Evolutionary conservation across 2,329 filamentous ascomycete species (phyloP).

Genomic region (Penicillium sp.): DNA sequence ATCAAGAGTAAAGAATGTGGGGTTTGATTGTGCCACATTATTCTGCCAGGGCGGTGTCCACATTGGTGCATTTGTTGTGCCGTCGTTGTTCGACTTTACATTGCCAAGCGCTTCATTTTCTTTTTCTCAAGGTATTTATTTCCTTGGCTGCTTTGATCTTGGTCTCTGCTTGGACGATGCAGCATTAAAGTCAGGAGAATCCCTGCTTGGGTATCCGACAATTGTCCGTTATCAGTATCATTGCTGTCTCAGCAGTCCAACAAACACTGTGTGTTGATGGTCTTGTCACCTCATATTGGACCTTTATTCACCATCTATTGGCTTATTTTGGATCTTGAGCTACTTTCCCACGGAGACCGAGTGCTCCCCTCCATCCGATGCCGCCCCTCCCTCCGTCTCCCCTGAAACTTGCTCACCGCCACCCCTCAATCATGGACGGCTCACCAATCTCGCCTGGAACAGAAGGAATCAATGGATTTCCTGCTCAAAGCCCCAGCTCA

Average conservation of each 20-base stretch:
- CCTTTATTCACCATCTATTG: background rate
- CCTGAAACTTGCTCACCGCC: conserved; percentile 39
- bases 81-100: background rate
- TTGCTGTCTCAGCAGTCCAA: background rate
- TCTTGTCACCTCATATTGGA: conserved; percentile 3
- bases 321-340: background rate
- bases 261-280: conserved; percentile 12
- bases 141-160: background rate
- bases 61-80: background rate
- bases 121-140: background rate
- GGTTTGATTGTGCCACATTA: conserved; percentile 12
- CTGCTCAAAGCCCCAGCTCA: conserved; percentile 30
- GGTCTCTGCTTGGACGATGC: background rate
- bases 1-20: conserved; percentile 17
- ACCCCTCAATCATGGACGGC: conserved; percentile 37
- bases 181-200: conserved; percentile 1
- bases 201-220: background rate
- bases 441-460: conserved; percentile 34
- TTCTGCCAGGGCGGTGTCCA: conserved; percentile 21
- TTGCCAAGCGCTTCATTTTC: background rate
- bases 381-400: conserved; percentile 34
- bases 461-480: conserved; percentile 30
- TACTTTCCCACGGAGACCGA: background rate
- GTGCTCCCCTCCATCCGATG: conserved; percentile 17
- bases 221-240: background rate